Conservation (phyloP, 352 stramenopile species). For the Globisporangium sylvaticum region DNA sequence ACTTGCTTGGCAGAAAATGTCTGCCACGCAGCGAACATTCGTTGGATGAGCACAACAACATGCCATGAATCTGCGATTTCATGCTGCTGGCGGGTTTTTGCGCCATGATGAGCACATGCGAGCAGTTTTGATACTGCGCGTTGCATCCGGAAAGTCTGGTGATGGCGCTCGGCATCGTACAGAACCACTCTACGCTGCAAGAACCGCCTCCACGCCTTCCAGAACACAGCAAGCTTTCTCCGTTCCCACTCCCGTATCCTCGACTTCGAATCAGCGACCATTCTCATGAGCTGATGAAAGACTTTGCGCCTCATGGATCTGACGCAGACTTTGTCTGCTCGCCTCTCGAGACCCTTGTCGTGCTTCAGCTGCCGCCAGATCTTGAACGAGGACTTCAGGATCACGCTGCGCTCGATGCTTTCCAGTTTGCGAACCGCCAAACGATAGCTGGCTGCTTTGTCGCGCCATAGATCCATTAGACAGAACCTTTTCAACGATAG, state of each 20-base stretch:
- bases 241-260: background rate
- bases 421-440: background rate
- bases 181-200: background rate
- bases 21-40: slow-evolving; percentile 1
- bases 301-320: background rate
- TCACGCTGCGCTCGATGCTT: background rate
- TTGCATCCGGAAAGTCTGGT: background rate
- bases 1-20: background rate
- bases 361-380: background rate
- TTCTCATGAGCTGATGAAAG: background rate
- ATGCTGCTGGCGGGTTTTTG: background rate
- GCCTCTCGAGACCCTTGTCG: background rate
- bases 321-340: background rate
- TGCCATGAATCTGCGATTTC: slow-evolving; percentile 3
- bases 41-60: background rate
- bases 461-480: slow-evolving; percentile 1
- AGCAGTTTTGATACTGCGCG: background rate
- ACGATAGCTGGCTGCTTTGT: background rate
- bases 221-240: background rate
- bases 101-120: background rate
- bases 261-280: background rate
- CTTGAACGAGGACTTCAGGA: background rate
- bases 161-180: background rate
- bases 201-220: slow-evolving; percentile 1
- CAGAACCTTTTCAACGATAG: background rate